phyloP scores from a whole-genome alignment of 169 alveolate genomes.

The Perkinsus olseni region DNA sequence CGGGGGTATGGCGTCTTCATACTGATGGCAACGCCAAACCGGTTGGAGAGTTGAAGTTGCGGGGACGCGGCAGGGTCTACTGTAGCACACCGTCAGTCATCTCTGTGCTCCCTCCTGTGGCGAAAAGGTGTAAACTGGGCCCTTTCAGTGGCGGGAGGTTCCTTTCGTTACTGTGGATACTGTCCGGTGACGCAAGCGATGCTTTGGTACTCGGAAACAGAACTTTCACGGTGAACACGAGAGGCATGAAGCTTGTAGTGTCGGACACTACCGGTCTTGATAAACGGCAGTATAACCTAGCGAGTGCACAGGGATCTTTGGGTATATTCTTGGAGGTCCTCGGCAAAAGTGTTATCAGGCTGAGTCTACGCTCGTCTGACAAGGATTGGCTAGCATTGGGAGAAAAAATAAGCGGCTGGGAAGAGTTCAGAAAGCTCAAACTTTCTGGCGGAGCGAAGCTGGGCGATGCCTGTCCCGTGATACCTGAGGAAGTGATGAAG shows the following conservation, averaged over 20 bases:
- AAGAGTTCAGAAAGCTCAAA: not conserved
- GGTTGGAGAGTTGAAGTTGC: not conserved
- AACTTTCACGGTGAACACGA: not conserved
- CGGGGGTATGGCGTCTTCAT: not conserved
- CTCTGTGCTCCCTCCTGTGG: not conserved
- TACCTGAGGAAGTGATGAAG: not conserved
- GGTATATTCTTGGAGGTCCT: not conserved
- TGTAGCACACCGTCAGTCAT: not conserved
- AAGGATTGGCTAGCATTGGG: not conserved
- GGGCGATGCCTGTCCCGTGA: not conserved
- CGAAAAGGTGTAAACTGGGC: not conserved
- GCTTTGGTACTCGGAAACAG: not conserved
- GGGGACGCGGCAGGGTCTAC: not conserved
- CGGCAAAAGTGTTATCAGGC: not conserved
- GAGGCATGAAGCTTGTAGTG: not conserved
- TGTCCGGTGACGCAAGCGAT: not conserved
- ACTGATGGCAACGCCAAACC: not conserved
- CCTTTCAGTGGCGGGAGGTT: not conserved
- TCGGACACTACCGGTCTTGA: not conserved
- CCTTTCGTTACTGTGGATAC: not conserved
- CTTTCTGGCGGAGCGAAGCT: slow-evolving; percentile 1
- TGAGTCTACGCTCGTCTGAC: not conserved
- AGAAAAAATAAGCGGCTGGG: not conserved
- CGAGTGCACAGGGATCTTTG: not conserved
- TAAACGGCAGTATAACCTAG: not conserved